Percentiles rank a stretch among this genome's conserved stretches.
Evolutionary conservation across 179 eudicot genomes (phyloP).

Genomic region (Patellifolia procumbens): DNA sequence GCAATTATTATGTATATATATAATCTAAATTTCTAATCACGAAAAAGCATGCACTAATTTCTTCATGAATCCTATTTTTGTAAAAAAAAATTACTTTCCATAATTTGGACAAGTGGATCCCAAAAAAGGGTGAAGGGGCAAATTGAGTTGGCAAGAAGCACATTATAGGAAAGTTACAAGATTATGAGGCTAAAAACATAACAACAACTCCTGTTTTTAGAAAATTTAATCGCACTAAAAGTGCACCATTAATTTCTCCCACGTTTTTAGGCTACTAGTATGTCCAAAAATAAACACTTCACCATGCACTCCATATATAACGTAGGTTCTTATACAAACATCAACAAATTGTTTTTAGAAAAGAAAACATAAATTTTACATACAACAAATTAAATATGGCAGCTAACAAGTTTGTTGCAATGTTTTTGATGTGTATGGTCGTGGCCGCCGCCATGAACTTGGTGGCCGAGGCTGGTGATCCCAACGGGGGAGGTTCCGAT

Average conservation of each 20-base stretch:
- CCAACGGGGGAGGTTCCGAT: background rate
- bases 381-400: conserved; percentile 12
- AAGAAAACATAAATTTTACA: background rate
- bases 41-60: background rate
- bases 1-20: no score
- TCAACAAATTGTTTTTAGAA: background rate
- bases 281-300: conserved; percentile 11
- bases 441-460: conserved; percentile 21
- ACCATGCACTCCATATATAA: background rate
- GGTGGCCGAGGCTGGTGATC: conserved; percentile 21
- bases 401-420: conserved; percentile 27
- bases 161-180: background rate
- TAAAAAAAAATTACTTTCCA: no score
- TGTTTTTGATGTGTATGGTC: conserved; percentile 29
- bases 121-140: background rate
- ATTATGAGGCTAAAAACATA: background rate
- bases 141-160: background rate
- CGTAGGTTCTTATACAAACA: background rate
- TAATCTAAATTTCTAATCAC: background rate
- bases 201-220: background rate
- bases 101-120: background rate
- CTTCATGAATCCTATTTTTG: background rate
- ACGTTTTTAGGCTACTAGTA: conserved; percentile 1
- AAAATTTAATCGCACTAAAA: conserved; percentile 10
- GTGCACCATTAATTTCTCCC: conserved; percentile 21